Conservation (phyloP, 257 asterid species). For the Salvia miltiorrhiza region DNA sequence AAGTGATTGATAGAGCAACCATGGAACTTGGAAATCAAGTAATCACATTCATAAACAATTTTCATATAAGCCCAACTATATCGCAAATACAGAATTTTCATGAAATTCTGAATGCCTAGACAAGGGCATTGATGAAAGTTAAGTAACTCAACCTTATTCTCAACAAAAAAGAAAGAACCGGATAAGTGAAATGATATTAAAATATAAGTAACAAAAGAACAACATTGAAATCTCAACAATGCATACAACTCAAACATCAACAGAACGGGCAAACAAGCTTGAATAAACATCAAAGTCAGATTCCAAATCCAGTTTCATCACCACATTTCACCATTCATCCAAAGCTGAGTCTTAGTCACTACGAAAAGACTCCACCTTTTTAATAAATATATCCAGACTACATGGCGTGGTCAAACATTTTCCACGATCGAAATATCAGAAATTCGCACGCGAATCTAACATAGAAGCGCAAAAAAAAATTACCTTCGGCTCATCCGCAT, state of each 20-base stretch:
- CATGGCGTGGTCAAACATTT: slow-evolving; percentile 25
- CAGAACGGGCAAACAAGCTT: background rate
- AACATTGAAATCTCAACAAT: slow-evolving; percentile 16
- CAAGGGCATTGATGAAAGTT: slow-evolving; percentile 7
- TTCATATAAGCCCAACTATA: background rate
- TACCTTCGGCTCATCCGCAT: slow-evolving; percentile 57
- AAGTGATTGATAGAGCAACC: slow-evolving; percentile 10
- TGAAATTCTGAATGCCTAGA: background rate
- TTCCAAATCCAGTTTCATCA: slow-evolving; percentile 22
- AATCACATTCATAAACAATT: background rate
- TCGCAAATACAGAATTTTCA: background rate
- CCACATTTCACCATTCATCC: slow-evolving; percentile 16
- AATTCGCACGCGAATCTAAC: slow-evolving; percentile 8
- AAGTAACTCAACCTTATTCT: background rate
- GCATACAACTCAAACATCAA: background rate
- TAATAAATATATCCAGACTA: slow-evolving; percentile 1
- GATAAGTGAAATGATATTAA: background rate
- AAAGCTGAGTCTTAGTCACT: slow-evolving; percentile 2
- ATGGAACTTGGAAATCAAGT: background rate
- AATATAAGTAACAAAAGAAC: slow-evolving; percentile 3
- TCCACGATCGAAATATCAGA: slow-evolving; percentile 6
- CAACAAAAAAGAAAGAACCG: background rate
- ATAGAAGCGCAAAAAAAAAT: background rate
- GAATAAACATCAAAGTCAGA: slow-evolving; percentile 9
- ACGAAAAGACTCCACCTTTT: background rate